Evolutionary conservation across 169 alveolate genomes (phyloP).

Genomic region (Plasmodium vivax): DNA sequence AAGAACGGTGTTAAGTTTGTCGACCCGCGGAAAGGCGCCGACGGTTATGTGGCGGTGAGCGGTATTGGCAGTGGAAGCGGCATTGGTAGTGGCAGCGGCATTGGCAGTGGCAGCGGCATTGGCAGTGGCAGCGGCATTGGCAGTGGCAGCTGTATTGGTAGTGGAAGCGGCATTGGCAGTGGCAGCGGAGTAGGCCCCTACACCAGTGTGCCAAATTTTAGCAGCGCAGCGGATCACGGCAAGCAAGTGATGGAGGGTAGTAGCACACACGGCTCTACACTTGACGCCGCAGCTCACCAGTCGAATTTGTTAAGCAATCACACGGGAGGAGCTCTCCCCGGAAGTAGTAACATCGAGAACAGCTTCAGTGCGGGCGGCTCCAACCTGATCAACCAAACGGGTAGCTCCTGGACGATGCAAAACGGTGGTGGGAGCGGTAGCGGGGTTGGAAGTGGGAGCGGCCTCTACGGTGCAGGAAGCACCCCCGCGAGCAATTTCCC

Average conservation of each 20-base stretch:
- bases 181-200: neutral
- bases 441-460: neutral
- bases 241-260: neutral
- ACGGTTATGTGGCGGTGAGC: neutral
- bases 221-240: neutral
- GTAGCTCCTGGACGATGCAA: neutral
- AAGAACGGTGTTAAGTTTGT: constrained; percentile 2
- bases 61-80: neutral
- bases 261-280: neutral
- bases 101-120: neutral
- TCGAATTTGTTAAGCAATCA: neutral
- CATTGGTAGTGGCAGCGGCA: neutral
- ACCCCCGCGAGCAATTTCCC: neutral
- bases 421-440: neutral
- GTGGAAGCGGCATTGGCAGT: neutral
- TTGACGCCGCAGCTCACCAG: neutral
- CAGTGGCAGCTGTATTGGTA: neutral
- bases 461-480: neutral
- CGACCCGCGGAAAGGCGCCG: constrained; percentile 13
- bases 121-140: neutral
- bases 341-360: neutral
- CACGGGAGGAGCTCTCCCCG: neutral
- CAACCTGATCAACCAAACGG: neutral
- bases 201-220: neutral
- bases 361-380: neutral